These are phyloP conservation scores for Chlorella sp. DNA, from an alignment of 139 green algal species.

Conservation along the genomic window DNA sequence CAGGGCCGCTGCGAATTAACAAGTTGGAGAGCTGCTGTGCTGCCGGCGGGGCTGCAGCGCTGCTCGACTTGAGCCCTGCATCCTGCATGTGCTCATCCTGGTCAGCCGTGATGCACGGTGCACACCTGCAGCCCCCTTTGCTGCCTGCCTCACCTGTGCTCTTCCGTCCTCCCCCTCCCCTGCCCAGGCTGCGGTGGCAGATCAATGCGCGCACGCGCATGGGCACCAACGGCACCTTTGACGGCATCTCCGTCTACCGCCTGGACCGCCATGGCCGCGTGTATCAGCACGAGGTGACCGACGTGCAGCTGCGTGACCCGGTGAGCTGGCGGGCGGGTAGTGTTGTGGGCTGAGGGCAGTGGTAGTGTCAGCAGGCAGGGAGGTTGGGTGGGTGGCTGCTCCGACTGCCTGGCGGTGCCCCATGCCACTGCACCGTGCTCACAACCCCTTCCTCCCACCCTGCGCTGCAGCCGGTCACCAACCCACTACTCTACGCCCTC, in stretches of 20 bases:
- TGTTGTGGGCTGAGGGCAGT: not conserved
- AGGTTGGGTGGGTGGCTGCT: too few relatives aligned
- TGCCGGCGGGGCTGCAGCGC: too few relatives aligned
- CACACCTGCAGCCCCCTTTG: too few relatives aligned
- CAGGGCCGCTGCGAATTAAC: not conserved
- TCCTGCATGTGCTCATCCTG: too few relatives aligned
- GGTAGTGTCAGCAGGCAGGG: too few relatives aligned
- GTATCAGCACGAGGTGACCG: slow-evolving; percentile 90
- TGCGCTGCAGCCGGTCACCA: slow-evolving; percentile 41
- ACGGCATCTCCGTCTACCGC: slow-evolving; percentile 94
- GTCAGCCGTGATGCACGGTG: too few relatives aligned
- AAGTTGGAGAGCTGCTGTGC: too few relatives aligned
- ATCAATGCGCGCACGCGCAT: slow-evolving; percentile 87
- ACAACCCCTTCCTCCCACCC: not conserved
- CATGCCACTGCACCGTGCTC: too few relatives aligned
- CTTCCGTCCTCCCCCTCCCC: not conserved
- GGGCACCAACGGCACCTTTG: slow-evolving; percentile 90
- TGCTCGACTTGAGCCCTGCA: too few relatives aligned
- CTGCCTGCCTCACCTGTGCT: too few relatives aligned
- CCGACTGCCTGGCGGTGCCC: too few relatives aligned
- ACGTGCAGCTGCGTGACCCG: slow-evolving; percentile 85
- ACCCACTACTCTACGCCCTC: slow-evolving; percentile 48
- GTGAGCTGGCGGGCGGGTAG: not conserved
- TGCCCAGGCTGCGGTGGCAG: slow-evolving; percentile 81
- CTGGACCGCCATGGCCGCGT: slow-evolving; percentile 86